A percentile compares a stretch with the other conserved stretches of the same genome.
These are phyloP conservation scores for Acorus calamus DNA, from an alignment of 106 monocot species.

Conservation along the genomic window DNA sequence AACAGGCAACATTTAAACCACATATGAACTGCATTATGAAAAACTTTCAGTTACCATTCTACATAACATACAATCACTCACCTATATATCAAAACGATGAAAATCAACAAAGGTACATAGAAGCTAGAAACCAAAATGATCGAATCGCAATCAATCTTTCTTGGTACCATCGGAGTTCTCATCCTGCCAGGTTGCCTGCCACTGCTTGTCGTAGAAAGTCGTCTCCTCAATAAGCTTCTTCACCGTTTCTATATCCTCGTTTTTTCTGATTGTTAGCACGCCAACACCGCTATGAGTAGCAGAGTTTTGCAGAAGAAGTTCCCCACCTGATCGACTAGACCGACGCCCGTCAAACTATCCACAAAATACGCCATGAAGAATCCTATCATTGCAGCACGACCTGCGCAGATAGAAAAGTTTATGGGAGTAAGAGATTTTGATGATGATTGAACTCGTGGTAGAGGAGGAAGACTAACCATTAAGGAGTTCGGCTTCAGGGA, in stretches of 20 bases:
- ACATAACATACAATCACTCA: no score
- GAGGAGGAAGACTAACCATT: constrained; percentile 39
- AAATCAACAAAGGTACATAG: no score
- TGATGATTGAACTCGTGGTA: no score
- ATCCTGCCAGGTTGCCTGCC: constrained; percentile 85
- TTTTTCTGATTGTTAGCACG: constrained; percentile 60
- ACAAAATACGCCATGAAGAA: constrained; percentile 87
- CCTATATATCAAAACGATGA: no score
- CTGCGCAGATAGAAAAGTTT: constrained; percentile 16
- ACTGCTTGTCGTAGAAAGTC: constrained; percentile 91
- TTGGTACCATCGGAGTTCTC: constrained; percentile 21
- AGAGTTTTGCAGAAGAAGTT: constrained; percentile 87
- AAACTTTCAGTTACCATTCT: no score
- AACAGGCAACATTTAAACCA: no score
- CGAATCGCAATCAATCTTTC: constrained; percentile 1
- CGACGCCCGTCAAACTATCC: constrained; percentile 69
- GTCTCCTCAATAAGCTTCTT: constrained; percentile 74
- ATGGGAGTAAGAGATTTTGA: no score
- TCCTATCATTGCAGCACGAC: constrained; percentile 81
- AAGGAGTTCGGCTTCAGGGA: constrained; percentile 72
- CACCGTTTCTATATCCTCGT: constrained; percentile 60
- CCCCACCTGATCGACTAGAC: constrained; percentile 71
- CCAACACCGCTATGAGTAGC: constrained; percentile 47
- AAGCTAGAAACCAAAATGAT: no score
- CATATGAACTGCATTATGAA: no score